Base-by-base conservation (phyloP, 257 asterid species). In the Henckelia pumila region DNA sequence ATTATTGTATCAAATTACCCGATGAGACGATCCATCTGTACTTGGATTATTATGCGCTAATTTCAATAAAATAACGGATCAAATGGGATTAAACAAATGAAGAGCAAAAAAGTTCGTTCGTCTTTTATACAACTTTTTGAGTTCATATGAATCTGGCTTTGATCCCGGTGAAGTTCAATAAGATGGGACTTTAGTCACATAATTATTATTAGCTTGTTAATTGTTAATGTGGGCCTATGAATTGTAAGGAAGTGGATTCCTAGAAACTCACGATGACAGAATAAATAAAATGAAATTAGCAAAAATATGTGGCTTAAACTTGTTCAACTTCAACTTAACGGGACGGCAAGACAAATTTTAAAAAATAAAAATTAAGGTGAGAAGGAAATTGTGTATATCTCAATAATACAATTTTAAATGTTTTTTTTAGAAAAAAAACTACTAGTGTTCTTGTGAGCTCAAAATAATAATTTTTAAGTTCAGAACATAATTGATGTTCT, bases 51-150 rank as follows among this genome's bases (percentile, higher is more conserved):
- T 68, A 13, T 35, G 68, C 62, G 56, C 37, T 37, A 17, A 26
- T 65, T 17, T 14, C 6, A 1, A n/a, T 28, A 44, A 32, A 72
- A 72, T 63, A 2, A 16, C 30, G 8, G 61, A 67, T 20, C 63
- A 57, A 1, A 47, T 19, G 62, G 8, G 49, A 49, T 37, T 56
- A 7, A 71, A 24, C 29, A 56, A 66, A 25, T 71, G 56, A 67
- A 57, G 79, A 80, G 26, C 69, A 30, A 28, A 30, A 28, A 77
- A 67, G 17, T 71, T 76, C 64, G 71, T 66, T 78, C 64, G 71
- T 66, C 77, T 75, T 80, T 76, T 73, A 55, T 25, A 7, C 26
- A 56, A 40, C 71, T 61, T 32, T 63, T 40, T 13, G 61, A 72
- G 50, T 58, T 52, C 32, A 47, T 25, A 66, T 74, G 87, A 78